Evolutionary conservation across 805 yeast genomes (phyloP).

Genomic region (Kodamaea neixiangensis): DNA sequence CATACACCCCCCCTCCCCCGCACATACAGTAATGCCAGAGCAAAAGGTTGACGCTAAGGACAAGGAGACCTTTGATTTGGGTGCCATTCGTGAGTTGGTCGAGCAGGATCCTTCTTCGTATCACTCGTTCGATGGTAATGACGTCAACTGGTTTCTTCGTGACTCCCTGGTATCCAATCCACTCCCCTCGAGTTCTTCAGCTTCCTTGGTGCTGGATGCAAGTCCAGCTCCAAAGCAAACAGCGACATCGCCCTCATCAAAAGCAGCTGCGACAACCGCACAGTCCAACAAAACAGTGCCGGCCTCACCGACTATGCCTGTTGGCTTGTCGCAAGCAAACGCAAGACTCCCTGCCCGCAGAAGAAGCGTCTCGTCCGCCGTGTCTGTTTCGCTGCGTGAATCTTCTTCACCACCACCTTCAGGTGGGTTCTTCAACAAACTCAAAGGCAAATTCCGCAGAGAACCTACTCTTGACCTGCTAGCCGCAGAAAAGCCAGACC

Average conservation of each 20-base stretch:
- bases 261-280: background rate
- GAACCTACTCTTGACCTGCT: constrained; percentile 10
- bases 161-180: constrained; percentile 22
- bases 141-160: constrained; percentile 55
- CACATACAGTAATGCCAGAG: constrained; percentile 6
- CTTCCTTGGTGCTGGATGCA: background rate
- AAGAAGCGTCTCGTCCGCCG: constrained; percentile 16
- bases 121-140: constrained; percentile 41
- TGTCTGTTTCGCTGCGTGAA: constrained; percentile 2
- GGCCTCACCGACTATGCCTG: background rate
- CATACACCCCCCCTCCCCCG: background rate
- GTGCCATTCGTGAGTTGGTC: constrained; percentile 23
- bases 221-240: constrained; percentile 9
- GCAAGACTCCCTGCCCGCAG: constrained; percentile 18
- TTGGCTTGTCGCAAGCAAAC: background rate
- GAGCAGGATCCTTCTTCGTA: constrained; percentile 22
- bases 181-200: background rate
- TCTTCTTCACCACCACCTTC: constrained; percentile 3
- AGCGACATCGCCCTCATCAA: background rate
- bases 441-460: constrained; percentile 33
- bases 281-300: background rate
- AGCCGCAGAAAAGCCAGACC: background rate
- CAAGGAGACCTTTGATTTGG: constrained; percentile 18
- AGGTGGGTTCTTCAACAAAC: constrained; percentile 35
- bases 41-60: background rate